Evolutionary conservation across 1,139 yeast genomes (phyloP), one percentile per base, ranked within the genome.

Genomic region (Candida sp.): DNA sequence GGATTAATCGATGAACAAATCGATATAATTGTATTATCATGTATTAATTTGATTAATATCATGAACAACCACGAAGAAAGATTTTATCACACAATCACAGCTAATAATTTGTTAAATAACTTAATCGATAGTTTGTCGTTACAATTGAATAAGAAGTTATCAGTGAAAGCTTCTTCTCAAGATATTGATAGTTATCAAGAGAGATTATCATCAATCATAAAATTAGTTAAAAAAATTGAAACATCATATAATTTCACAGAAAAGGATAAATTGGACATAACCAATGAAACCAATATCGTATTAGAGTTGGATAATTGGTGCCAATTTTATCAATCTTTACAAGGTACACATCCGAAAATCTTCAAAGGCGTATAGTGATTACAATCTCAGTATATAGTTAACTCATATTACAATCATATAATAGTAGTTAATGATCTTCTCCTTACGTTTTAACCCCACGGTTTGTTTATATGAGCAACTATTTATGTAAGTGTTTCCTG

Each of bases 121-220:
- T 52, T 70, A 22, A 54, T 64, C 5, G 50, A 51, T 15, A 62
- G 56, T 22, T 56, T 69, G 42, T 55, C 54, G 23, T 39, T 49
- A n/a, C 70, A 64, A 41, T 57, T 67, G 48, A 59, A 53, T 41
- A 69, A 66, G 47, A 73, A 73, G 43, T 55, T 72, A 19, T 63
- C 73, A 21, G 56, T 65, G 12, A 73, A 73, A 46, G 75, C 79
- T 4, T 69, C 73, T 12, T 58, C 73, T 3, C 79, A 73, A 52
- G 79, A 73, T 19, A 46, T 50, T 4, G 56, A 52, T 36, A 48
- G 42, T 34, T 45, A 51, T 38, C 50, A 51, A 36, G 55, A 52
- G 30, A 45, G 55, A 42, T 45, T 52, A n/a, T 47, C 48, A 35
- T 45, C 51, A 7, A 49, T 51, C 33, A 42, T 51, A 5, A 50